Evolutionary conservation across 148 eudicot species (phyloP).

Genomic region (Rhododendron simsii): DNA sequence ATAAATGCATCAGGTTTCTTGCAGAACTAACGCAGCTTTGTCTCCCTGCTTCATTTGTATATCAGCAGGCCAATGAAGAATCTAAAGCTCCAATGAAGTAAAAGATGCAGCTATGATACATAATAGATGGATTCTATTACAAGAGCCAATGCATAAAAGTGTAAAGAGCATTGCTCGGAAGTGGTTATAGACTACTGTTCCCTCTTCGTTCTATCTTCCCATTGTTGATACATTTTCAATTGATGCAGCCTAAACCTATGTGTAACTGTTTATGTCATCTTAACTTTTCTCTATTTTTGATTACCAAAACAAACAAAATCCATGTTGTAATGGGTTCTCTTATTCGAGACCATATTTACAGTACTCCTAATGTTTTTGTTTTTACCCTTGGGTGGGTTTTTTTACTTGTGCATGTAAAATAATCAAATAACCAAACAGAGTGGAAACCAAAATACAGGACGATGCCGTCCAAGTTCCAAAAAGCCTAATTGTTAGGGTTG

Average conservation of each 20-base stretch:
- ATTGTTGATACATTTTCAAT: too few species aligned
- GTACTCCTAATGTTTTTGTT: not conserved
- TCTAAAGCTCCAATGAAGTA: constrained; percentile 9
- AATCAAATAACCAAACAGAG: not conserved
- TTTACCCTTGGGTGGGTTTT: not conserved
- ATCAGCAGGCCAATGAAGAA: constrained; percentile 21
- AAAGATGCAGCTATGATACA: not conserved
- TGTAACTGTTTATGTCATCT: not conserved
- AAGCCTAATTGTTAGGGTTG: not conserved
- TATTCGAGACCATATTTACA: not conserved
- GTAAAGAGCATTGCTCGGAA: not conserved
- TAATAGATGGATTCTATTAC: not conserved
- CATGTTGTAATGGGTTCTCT: constrained; percentile 4
- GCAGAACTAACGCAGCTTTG: not conserved
- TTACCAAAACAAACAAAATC: not conserved
- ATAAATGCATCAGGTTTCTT: not conserved
- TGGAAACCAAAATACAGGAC: not conserved
- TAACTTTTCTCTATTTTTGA: not conserved
- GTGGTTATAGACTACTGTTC: not conserved
- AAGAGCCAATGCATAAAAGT: not conserved
- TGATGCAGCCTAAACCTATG: not conserved
- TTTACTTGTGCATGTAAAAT: not conserved
- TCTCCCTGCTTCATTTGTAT: not conserved
- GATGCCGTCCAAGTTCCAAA: not conserved
- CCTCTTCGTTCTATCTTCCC: not conserved